Evolutionary conservation across 805 yeast genomes (phyloP).

Genomic region (Candida sphagnicola): DNA sequence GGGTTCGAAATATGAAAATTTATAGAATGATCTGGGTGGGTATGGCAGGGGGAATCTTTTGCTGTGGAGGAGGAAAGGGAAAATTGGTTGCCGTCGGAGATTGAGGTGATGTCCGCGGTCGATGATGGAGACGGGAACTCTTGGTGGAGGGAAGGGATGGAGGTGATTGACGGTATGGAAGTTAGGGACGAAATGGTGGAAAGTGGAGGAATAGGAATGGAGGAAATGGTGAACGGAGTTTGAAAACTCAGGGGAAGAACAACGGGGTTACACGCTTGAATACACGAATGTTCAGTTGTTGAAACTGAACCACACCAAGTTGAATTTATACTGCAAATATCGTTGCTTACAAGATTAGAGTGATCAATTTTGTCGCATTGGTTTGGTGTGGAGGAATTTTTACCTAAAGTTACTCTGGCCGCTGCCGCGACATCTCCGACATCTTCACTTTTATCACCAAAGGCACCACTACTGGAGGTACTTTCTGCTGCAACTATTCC

Average conservation of each 20-base stretch:
- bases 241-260: neutral
- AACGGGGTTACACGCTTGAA: neutral
- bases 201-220: neutral
- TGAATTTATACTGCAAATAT: neutral
- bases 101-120: no score
- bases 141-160: neutral
- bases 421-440: neutral
- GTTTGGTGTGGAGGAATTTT: neutral
- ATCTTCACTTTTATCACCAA: no score
- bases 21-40: no score
- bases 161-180: neutral
- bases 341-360: neutral
- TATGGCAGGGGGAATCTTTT: no score
- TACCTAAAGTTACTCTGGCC: neutral
- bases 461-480: no score
- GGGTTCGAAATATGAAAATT: no score
- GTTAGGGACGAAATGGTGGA: neutral
- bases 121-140: no score
- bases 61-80: no score
- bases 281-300: neutral
- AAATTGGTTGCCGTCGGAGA: no score
- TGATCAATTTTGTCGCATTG: neutral
- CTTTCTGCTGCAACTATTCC: no score
- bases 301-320: neutral
- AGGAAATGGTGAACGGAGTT: neutral